Base-by-base conservation (phyloP, 257 asterid species). In the Jacaranda copaia region DNA sequence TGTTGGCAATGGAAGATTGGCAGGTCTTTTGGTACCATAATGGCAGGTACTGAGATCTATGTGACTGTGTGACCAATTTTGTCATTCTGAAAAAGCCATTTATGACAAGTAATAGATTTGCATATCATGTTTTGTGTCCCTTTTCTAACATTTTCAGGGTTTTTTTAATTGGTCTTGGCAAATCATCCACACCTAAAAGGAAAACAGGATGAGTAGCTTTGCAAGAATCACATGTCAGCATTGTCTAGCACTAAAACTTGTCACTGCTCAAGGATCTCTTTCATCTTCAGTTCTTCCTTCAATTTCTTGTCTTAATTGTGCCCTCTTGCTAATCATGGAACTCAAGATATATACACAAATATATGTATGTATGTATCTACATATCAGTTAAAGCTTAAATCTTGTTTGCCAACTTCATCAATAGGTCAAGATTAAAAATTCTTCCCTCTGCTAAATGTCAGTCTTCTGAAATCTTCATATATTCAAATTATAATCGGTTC, bases 171-270 rank as follows among this genome's bases (percentile, higher is more conserved):
- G n/a, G 68, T 86, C 69, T 46, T 81, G 84, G 87, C 88, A 81
- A 83, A 72, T 86, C 85, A 66, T 25, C 32, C 60, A 68, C 59
- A 75, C 19, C 75, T 77, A 70, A 63, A 73, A 62, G 85, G 81
- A 75, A 56, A 73, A 83, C 32, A 79, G 67, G 73, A 65, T 68
- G 68, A 59, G 76, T 80, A 71, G 68, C 83, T 87, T 84, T 83
- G 85, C 80, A 57, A 64, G 73, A 79, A 79, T 84, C 85, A 79
- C 68, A 77, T 86, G 90, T 87, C 92, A 88, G 87, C 84, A 87
- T 85, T 84, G 87, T 82, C 87, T 82, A 66, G 84, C 82, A 77
- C 84, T 88, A 77, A 56, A 70, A 32, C 75, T 83, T 81, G 85
- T 80, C 81, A 77, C 72, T 74, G 75, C 73, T 80, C 71, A 16